Evolutionary conservation across 2,329 filamentous ascomycete species (phyloP), one percentile per base, ranked within the genome.

Genomic region (Acarospora socialis): DNA sequence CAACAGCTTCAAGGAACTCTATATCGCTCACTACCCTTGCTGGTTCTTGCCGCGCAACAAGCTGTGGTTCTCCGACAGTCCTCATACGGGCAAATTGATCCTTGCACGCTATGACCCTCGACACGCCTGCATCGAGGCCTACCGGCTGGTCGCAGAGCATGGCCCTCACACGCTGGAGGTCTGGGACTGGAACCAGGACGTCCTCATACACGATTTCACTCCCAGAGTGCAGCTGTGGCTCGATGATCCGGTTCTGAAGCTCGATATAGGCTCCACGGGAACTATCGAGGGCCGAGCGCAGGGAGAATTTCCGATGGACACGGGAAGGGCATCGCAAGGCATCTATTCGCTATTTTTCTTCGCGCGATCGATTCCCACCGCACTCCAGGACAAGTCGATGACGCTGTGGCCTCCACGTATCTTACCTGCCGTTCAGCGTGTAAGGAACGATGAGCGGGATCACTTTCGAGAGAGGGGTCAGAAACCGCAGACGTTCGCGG

Each of bases 21-120:
- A 80, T 51, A 59, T 67, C 24, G 66, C 74, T 13, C 80, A 90
- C 50, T 69, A 90, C 41, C 77, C 78, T 0, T 73, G 77, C 45
- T 94, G 86, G 86, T 93, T 92, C 47, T 62, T 94, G 1, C 66
- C 81, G 0, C 73, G 70, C 31, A 65, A 81, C 49, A 86, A 81
- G 53, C 62, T 94, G 41, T 94, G 86, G 86, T 87, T 93, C 48
- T 70, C 73, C 37, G 82, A 93, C 52, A 66, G 63, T 2, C 68
- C 75, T 18, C 65, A 82, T 28, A 76, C 69, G 2, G 34, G 86
- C 0, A 79, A 78, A 49, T 54, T 93, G 24, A 65, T 92, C 16
- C 48, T 93, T 22, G 66, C 69, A n/a, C 73, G 80, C 8, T 94
- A 84, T 47, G 74, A 93, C 49, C 68, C 73, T 27, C 58, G 69